Evolutionary conservation across 192 early-diverging fungal species (phyloP).

Genomic region (Rhizophagus prolifer): DNA sequence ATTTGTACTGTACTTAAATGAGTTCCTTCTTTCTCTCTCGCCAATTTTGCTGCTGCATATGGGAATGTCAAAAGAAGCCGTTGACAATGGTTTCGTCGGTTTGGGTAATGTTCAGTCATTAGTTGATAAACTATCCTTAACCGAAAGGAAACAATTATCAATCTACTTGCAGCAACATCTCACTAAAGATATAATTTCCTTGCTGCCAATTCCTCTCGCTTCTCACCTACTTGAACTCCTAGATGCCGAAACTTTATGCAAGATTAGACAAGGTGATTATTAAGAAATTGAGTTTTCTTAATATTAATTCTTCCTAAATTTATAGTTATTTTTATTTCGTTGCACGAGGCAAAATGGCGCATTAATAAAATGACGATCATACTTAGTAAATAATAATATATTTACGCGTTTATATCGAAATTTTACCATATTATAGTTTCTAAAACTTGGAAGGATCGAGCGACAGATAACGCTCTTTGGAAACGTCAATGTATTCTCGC

Average conservation of each 20-base stretch:
- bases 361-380: background rate
- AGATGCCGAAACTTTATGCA: background rate
- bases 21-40: background rate
- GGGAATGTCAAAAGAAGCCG: background rate
- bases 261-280: background rate
- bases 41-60: background rate
- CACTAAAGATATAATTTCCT: background rate
- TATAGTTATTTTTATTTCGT: background rate
- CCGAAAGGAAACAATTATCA: background rate
- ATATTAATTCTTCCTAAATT: background rate
- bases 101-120: background rate
- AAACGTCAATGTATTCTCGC: background rate
- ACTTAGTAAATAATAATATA: background rate
- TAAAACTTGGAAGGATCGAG: constrained; percentile 13
- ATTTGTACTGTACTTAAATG: background rate
- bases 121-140: background rate
- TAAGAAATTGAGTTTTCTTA: background rate
- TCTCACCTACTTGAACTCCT: background rate
- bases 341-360: background rate
- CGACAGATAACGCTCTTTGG: constrained; percentile 25
- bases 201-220: background rate
- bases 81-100: background rate
- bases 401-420: background rate
- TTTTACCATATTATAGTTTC: background rate
- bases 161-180: background rate